These are phyloP conservation scores for Suillus clintonianus DNA, from an alignment of 768 basidiomycete species.

Conservation along the genomic window DNA sequence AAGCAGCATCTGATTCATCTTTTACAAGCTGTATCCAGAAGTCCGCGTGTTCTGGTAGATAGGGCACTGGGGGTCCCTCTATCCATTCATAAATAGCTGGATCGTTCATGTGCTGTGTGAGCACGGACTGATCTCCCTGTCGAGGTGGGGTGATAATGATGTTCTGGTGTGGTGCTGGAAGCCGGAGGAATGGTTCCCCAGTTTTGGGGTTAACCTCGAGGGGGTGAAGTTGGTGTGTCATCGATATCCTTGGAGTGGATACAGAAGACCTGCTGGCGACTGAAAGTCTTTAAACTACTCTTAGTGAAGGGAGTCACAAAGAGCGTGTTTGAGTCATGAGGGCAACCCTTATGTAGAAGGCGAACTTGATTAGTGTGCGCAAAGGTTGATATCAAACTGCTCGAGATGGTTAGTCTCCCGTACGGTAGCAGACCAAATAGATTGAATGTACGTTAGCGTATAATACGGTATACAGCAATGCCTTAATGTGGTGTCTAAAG, in stretches of 20 bases:
- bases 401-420: not conserved
- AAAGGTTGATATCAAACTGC: not conserved
- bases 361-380: too few species aligned
- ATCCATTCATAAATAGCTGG: slow-evolving; percentile 46
- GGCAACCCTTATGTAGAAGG: not conserved
- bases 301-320: not conserved
- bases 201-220: slow-evolving; percentile 43
- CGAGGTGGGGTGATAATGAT: slow-evolving; percentile 66
- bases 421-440: not conserved
- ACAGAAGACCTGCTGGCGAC: not conserved
- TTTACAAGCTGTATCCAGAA: slow-evolving; percentile 34
- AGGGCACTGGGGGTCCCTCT: slow-evolving; percentile 54
- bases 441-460: not conserved
- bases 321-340: not conserved
- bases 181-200: slow-evolving; percentile 57
- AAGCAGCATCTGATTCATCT: slow-evolving; percentile 19
- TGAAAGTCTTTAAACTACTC: not conserved
- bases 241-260: not conserved
- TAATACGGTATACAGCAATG: too few species aligned
- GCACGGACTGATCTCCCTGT: slow-evolving; percentile 38
- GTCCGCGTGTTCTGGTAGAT: slow-evolving; percentile 42
- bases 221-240: slow-evolving; percentile 31
- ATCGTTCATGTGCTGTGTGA: slow-evolving; percentile 51
- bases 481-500: too few species aligned
- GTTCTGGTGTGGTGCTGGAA: slow-evolving; percentile 49